Conservation (phyloP, 768 basidiomycete species). For the Grammothele lineata region DNA sequence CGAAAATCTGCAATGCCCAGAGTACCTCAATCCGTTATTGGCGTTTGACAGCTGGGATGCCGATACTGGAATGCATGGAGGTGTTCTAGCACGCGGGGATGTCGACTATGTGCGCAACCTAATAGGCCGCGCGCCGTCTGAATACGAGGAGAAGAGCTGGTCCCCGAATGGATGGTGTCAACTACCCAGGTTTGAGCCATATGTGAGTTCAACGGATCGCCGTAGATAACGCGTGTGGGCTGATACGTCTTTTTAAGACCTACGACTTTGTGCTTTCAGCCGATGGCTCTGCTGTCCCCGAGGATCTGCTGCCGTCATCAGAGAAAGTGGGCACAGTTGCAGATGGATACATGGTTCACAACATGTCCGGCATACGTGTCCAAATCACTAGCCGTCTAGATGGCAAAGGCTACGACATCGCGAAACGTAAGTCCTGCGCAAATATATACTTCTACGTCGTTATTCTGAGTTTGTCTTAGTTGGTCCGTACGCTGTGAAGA, state of each 20-base stretch:
- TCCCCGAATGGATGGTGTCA: slow-evolving; percentile 73
- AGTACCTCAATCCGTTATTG: slow-evolving; percentile 47
- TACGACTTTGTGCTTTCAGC: slow-evolving; percentile 80
- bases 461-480: slow-evolving; percentile 39
- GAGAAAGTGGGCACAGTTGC: slow-evolving; percentile 58
- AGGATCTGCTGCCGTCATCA: slow-evolving; percentile 67
- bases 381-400: slow-evolving; percentile 79
- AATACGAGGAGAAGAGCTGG: slow-evolving; percentile 56
- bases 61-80: slow-evolving; percentile 51
- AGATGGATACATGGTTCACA: slow-evolving; percentile 73
- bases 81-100: slow-evolving; percentile 71
- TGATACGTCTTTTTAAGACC: too few relatives aligned
- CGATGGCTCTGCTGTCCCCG: slow-evolving; percentile 46
- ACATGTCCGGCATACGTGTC: slow-evolving; percentile 74
- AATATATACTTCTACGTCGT: background rate
- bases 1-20: slow-evolving; percentile 71
- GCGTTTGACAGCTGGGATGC: slow-evolving; percentile 28
- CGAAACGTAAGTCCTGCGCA: slow-evolving; percentile 60
- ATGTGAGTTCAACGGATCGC: slow-evolving; percentile 59
- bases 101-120: slow-evolving; percentile 77
- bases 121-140: slow-evolving; percentile 48
- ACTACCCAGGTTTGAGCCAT: slow-evolving; percentile 59
- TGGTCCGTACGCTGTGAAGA: slow-evolving; percentile 74
- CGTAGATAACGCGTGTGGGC: too few relatives aligned
- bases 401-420: slow-evolving; percentile 81